Base-by-base conservation (phyloP, 2,329 filamentous ascomycete genomes). In the Grosmannia serpens region DNA sequence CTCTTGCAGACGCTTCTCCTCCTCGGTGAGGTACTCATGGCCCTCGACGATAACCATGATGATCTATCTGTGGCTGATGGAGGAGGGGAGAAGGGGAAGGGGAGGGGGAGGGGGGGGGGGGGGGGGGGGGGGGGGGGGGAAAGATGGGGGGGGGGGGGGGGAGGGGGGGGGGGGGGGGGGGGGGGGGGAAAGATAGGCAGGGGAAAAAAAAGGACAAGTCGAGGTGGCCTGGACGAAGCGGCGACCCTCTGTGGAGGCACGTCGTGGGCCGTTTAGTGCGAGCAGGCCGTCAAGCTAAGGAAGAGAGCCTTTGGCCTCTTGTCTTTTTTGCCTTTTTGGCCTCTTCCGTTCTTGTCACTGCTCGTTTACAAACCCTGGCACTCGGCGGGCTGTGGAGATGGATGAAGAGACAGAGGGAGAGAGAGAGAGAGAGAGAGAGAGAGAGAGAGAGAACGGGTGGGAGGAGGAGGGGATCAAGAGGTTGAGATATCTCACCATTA, bases 31-130 rank as follows among this genome's bases (percentile, higher is more conserved):
- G 73, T 90, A 91, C 70, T 94, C 88, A 73, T 94, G 84, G 69
- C 87, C 84, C 73, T 95, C 90, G 69, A 94, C 86, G 68, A 95
- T 81, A 70, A 96, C 91, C 92, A 97, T 97, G 59, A 64, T 73
- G 53, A 41, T 4, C 52, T 26, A 31, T 15, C 5, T 44, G 17
- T 17, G 41, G 20, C 20, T n/a, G 41, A 44, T 44, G 41, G 41
- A 7, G 41, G n/a, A 44, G 9, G 41, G 38, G 41, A 44, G 17
- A 44, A 17, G 41, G 41, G 20, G 41, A 17, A 17, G 6, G 15
- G 38, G 17, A 15, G 38, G 38, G 38, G 20, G 20, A 17, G 17
- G 20, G 41, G 41, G 17, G 2, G 41, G 41, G 41, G 20, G 41
- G 41, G 41, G 6, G 15, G 38, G 17, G 38, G 38, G 38, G 38